These are phyloP conservation scores for Ophiocytium majus DNA, from an alignment of 352 stramenopile species.

Conservation along the genomic window DNA sequence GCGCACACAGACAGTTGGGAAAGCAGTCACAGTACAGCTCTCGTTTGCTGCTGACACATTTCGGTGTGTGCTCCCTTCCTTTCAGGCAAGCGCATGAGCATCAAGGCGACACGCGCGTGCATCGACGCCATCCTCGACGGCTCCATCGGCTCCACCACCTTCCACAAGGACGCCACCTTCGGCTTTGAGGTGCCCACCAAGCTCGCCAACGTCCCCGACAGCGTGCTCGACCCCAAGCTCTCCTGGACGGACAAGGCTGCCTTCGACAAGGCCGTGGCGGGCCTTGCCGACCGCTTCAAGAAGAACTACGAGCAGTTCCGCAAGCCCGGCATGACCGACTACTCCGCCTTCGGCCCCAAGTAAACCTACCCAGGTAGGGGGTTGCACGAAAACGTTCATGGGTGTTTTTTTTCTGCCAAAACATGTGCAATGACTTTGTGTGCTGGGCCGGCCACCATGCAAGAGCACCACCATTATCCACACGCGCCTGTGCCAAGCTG, in stretches of 20 bases:
- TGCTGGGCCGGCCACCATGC: too few relatives aligned
- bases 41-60: too few relatives aligned
- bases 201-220: constrained; percentile 70
- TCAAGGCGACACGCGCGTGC: constrained; percentile 90
- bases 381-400: too few relatives aligned
- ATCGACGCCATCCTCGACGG: constrained; percentile 95
- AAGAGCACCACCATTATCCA: too few relatives aligned
- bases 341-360: constrained; percentile 89
- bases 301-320: constrained; percentile 94
- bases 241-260: constrained; percentile 83
- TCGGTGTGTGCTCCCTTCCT: background rate
- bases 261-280: constrained; percentile 84
- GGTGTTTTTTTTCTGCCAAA: too few relatives aligned
- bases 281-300: constrained; percentile 91
- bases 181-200: constrained; percentile 84
- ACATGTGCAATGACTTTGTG: too few relatives aligned
- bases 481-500: too few relatives aligned
- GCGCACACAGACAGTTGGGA: too few relatives aligned
- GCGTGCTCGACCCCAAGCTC: constrained; percentile 62
- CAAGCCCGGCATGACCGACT: constrained; percentile 86
- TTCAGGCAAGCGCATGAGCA: constrained; percentile 84
- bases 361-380: constrained; percentile 9
- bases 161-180: constrained; percentile 80
- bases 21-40: too few relatives aligned
- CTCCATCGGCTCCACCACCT: constrained; percentile 81